Evolutionary conservation across 1,284 basidiomycete genomes (phyloP), one percentile per base, ranked within the genome.

Genomic region (Peniophora sp.): DNA sequence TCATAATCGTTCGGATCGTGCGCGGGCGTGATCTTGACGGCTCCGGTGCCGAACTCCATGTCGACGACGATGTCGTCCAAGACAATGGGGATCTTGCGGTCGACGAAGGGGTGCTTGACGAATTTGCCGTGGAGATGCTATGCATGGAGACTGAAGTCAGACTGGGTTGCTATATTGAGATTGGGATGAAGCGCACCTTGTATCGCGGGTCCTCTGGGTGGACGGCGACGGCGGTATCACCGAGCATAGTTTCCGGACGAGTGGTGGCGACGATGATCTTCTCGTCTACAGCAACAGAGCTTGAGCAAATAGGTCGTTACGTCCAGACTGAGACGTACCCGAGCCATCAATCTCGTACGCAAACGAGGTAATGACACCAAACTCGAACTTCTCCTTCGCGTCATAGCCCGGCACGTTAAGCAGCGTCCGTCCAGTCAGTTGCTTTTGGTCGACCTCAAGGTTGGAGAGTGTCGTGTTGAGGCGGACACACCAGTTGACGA

Each of bases 21-120:
- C 0, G 96, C 97, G n/a, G 97, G 97, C 0, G 97, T 99, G 65
- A 99, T 99, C 74, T 99, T 99, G 53, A 99, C 96, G 3, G 96
- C 97, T 69, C 97, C 97, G 23, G 97, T 99, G 50, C 97, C 97
- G 60, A 99, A 98, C 37, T 81, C 79, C 86, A 94, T 97, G 67
- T 99, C 96, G 57, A 97, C 96, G 50, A 77, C 75, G 51, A 69
- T 64, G 39, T 77, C 71, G 64, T 99, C 97, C 41, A 85, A 78
- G 52, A 99, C 75, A 65, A 99, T 97, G 20, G 93, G 94, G 51
- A 99, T 79, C 41, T 84, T 81, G 49, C 97, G 85, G 57, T 84
- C 73, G 53, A 95, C 72, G 74, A 99, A 98, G 1, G 97, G 97
- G 68, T 99, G 97, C 2, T 79, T 67, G 36, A 83, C 92, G 60